A percentile compares a stretch with the other conserved stretches of the same genome.
These are phyloP conservation scores for Trichoderma guizhouense DNA, from an alignment of 2,329 filamentous ascomycete species.

Conservation along the genomic window DNA sequence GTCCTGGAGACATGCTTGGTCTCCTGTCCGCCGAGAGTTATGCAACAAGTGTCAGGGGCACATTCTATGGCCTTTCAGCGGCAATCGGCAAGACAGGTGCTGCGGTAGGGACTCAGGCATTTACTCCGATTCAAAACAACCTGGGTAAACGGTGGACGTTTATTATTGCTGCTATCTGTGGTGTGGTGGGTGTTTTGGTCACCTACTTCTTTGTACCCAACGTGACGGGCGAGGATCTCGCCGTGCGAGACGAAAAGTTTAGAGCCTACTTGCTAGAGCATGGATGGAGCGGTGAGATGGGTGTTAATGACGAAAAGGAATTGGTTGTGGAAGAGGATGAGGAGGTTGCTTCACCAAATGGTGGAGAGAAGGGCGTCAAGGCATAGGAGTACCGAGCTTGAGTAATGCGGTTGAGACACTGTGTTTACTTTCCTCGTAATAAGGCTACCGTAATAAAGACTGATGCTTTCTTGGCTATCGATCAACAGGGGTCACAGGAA, in stretches of 20 bases:
- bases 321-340: slow-evolving; percentile 22
- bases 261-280: slow-evolving; percentile 41
- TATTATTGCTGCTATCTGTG: slow-evolving; percentile 50
- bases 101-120: slow-evolving; percentile 49
- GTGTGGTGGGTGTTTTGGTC: slow-evolving; percentile 44
- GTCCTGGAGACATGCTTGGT: slow-evolving; percentile 50
- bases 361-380: slow-evolving; percentile 23
- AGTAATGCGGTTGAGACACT: background rate
- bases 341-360: background rate
- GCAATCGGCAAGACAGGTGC: slow-evolving; percentile 51
- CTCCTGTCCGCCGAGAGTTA: slow-evolving; percentile 50
- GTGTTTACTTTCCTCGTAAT: background rate
- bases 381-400: background rate
- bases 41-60: slow-evolving; percentile 50
- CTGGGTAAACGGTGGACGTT: slow-evolving; percentile 50
- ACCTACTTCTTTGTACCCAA: slow-evolving; percentile 47
- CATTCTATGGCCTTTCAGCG: slow-evolving; percentile 49
- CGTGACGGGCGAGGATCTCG: slow-evolving; percentile 43
- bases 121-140: slow-evolving; percentile 44
- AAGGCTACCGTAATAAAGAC: background rate
- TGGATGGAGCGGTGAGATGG: slow-evolving; percentile 47
- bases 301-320: slow-evolving; percentile 24
- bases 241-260: slow-evolving; percentile 42
- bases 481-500: background rate
- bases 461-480: background rate